These are phyloP conservation scores for Saccharomycopsis sp. DNA, from an alignment of 805 yeast species.

Conservation along the genomic window DNA sequence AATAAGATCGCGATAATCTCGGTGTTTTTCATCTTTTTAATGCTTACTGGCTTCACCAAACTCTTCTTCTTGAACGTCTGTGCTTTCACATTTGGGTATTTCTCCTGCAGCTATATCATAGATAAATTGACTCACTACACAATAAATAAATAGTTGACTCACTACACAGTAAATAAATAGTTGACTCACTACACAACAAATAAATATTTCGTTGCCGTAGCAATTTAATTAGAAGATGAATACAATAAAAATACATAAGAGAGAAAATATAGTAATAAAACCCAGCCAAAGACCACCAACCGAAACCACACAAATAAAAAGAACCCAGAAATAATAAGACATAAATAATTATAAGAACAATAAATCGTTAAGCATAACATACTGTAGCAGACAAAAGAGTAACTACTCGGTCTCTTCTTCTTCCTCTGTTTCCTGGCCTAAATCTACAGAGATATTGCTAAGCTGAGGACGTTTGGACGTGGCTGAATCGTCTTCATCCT, in stretches of 20 bases:
- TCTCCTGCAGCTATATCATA: neutral
- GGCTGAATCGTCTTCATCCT: conserved; percentile 22
- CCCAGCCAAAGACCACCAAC: neutral
- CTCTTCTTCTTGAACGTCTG: neutral
- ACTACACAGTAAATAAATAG: no score
- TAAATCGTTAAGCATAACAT: neutral
- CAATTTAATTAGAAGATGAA: no score
- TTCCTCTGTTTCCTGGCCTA: neutral
- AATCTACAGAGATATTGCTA: neutral
- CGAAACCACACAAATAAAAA: neutral
- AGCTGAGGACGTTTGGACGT: neutral
- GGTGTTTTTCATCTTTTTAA: neutral
- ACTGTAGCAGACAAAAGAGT: neutral
- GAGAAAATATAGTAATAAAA: neutral
- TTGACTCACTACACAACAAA: no score
- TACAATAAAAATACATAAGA: neutral
- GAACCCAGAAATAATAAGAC: neutral
- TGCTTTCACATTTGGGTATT: neutral
- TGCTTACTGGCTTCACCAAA: neutral
- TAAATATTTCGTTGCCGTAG: no score
- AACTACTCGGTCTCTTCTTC: neutral
- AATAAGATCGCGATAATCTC: neutral
- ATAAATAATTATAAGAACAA: neutral
- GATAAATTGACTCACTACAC: neutral
- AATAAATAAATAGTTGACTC: no score